These are phyloP conservation scores for Apiotrichum gamsii DNA, from an alignment of 1,284 basidiomycete species.

Conservation along the genomic window DNA sequence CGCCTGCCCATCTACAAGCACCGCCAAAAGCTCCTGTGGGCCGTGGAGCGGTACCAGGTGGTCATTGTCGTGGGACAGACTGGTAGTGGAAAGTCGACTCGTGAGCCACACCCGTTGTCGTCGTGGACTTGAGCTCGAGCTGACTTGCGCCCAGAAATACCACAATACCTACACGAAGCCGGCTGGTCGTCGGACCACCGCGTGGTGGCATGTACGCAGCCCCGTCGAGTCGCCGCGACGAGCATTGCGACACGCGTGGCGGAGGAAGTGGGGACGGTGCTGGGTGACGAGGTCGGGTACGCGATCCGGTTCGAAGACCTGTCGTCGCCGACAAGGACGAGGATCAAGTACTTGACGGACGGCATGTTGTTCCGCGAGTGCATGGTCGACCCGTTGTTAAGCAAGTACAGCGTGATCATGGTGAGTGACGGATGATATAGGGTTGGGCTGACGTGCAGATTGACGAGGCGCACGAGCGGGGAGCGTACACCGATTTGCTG, in stretches of 20 bases:
- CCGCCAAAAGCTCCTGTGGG: slow-evolving; percentile 73
- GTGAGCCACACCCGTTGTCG: slow-evolving; percentile 51
- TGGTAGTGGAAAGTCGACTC: slow-evolving; percentile 95
- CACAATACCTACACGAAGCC: slow-evolving; percentile 85
- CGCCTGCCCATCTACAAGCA: slow-evolving; percentile 83
- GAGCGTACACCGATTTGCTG: slow-evolving; percentile 87
- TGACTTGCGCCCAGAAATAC: slow-evolving; percentile 68
- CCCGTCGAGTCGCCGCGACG: slow-evolving; percentile 88
- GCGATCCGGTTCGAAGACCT: slow-evolving; percentile 96
- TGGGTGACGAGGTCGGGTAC: slow-evolving; percentile 96
- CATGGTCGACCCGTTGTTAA: slow-evolving; percentile 78
- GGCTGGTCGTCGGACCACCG: slow-evolving; percentile 77
- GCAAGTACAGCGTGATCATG: slow-evolving; percentile 91
- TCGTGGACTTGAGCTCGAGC: neutral
- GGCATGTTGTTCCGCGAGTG: slow-evolving; percentile 96
- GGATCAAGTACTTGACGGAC: slow-evolving; percentile 96
- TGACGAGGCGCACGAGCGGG: slow-evolving; percentile 96
- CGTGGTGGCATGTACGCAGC: slow-evolving; percentile 86
- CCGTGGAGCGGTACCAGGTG: slow-evolving; percentile 74
- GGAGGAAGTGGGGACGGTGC: slow-evolving; percentile 71
- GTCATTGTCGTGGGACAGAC: slow-evolving; percentile 88
- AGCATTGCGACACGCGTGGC: slow-evolving; percentile 88
- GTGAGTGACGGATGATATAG: slow-evolving; percentile 51
- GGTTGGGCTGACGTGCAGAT: slow-evolving; percentile 55
- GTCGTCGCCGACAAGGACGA: slow-evolving; percentile 68